Evolutionary conservation across 2,329 filamentous ascomycete species (phyloP), one percentile per base, ranked within the genome.

Genomic region (Botrytis tulipae): DNA sequence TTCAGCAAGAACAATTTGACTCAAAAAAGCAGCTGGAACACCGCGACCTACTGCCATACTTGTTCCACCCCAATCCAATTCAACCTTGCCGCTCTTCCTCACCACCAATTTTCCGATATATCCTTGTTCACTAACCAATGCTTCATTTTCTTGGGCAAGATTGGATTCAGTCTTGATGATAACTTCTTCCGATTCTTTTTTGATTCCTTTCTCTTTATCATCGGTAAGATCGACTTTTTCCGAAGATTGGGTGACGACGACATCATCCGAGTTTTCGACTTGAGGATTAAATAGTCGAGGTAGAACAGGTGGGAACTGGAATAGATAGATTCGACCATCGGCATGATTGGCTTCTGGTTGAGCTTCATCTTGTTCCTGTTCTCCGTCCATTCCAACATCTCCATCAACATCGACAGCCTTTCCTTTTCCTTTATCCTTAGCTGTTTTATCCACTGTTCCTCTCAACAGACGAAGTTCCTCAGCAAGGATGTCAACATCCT

Each of bases 271-370:
- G 73, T 86, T 79, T 22, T 76, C 68, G 60, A 32, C 76, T 37
- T 67, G 37, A 10, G 79, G 79, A 72, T 82, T 78, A 67, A 78
- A 78, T 22, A 91, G 82, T 0, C 87, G 86, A 12, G 89, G 89
- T 18, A 91, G 84, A 6, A 90, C 82, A 8, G 88, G 88, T 59
- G 89, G 89, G 76, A 91, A 87, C 77, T 91, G 89, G 82, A 91
- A 91, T 68, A 91, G 83, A 75, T 90, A 91, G 70, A 91, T 80
- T 54, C 87, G 85, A 35, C 89, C 88, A 63, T 90, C 87, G 66
- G 80, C 79, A 42, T 72, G 70, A 32, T 54, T 65, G 9, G 46
- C 70, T 54, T 72, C 70, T 57, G 70, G 25, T 20, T 78, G 75
- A 37, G 78, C 77, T 71, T 69, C 72, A 57, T 40, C 57, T 20